Evolutionary conservation across 176 grass and related monocot genomes (phyloP), one percentile per base, ranked within the genome.

Genomic region (Ensete glaucum): DNA sequence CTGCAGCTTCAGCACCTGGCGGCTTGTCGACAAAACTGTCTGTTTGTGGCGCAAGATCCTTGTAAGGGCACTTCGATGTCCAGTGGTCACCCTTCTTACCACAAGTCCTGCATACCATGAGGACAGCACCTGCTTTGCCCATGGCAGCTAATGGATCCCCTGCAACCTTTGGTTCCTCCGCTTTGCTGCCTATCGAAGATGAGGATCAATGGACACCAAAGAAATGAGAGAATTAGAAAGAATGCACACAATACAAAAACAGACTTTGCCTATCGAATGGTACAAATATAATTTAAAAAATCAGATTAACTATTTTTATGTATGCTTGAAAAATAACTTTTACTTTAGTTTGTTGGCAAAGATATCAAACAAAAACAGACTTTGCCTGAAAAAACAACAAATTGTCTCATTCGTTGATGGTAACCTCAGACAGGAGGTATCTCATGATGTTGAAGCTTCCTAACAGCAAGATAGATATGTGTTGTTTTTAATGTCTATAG

Each of bases 81-180:
- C 92, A 92, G 72, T 96, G 92, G 52, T 92, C 92, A 26, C 92
- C 92, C 56, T 96, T 96, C 69, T 87, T 91, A 14, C 86, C 84
- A 49, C 89, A 96, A 52, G 84, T 87, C 72, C 92, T 88, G 89
- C 89, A 96, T 58, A 87, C 68, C 86, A 96, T 96, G 77, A 96
- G 92, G 82, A 89, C 80, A 53, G 89, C 63, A 64, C 92, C 86
- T 25, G 69, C 83, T 59, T 83, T 80, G 26, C 74, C 81, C 64
- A 65, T 84, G 11, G 69, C 67, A 23, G 73, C 78, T 72, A 89
- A 72, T 54, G 59, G 73, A 69, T 91, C 92, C 48, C 71, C 75
- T 71, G 84, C 78, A 24, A 71, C 21, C 72, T 50, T 83, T 72
- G 86, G 70, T 84, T 89, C 92, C 3, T 89, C 89, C 20, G 71